Evolutionary conservation across 2,329 filamentous ascomycete species (phyloP).

Genomic region (Pseudopyricularia javanii): DNA sequence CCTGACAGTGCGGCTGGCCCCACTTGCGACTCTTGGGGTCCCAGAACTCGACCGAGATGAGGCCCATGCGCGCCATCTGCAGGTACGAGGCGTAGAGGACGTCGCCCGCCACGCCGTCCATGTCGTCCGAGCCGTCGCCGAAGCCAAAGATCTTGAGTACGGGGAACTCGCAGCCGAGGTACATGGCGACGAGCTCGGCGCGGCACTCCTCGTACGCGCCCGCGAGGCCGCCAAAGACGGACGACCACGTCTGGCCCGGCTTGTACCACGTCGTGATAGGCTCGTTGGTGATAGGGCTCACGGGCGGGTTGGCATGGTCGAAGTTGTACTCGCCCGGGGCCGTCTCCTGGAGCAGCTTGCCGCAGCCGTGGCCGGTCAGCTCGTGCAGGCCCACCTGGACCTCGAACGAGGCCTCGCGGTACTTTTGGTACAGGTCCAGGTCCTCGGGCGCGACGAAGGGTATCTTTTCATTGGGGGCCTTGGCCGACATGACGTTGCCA

Average conservation of each 20-base stretch:
- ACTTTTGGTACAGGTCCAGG: conserved; percentile 65
- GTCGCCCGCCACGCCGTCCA: conserved; percentile 68
- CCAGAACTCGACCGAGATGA: conserved; percentile 86
- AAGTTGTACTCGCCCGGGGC: conserved; percentile 78
- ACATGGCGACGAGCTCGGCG: conserved; percentile 90
- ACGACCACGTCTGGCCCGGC: conserved; percentile 88
- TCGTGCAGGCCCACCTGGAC: conserved; percentile 94
- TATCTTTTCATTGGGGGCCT: conserved; percentile 82
- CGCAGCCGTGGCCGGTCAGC: conserved; percentile 75
- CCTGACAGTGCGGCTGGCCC: conserved; percentile 88
- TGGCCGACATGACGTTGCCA: conserved; percentile 84
- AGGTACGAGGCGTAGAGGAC: conserved; percentile 83
- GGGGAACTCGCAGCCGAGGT: conserved; percentile 69
- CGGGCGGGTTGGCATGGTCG: conserved; percentile 66
- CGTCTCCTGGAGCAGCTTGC: conserved; percentile 87
- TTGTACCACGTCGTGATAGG: conserved; percentile 84
- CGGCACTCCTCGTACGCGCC: conserved; percentile 90
- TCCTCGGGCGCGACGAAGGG: conserved; percentile 79
- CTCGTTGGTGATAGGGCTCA: conserved; percentile 67
- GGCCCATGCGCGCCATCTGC: conserved; percentile 85
- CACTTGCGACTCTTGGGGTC: conserved; percentile 83
- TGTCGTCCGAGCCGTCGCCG: conserved; percentile 61
- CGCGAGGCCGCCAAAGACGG: conserved; percentile 78
- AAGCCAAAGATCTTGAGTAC: conserved; percentile 88
- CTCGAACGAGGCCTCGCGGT: conserved; percentile 81